Conservation (phyloP, 495 filamentous ascomycete species). For the Xylaria castorea region DNA sequence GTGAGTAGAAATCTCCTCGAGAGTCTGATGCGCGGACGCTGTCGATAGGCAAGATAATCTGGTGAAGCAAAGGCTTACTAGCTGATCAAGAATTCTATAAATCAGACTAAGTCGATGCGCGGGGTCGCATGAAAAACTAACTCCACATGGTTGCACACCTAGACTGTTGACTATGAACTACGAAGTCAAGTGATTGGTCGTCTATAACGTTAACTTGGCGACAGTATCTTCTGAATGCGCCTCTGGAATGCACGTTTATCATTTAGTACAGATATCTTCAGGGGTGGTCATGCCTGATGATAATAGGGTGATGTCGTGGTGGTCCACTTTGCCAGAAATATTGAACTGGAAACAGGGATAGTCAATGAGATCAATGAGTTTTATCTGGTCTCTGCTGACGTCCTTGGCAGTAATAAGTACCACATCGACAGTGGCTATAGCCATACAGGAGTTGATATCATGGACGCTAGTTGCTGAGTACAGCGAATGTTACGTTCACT, state of each 20-base stretch:
- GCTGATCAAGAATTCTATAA: neutral
- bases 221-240: neutral
- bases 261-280: neutral
- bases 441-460: neutral
- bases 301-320: constrained; percentile 7
- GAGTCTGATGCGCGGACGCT: neutral
- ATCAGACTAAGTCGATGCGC: neutral
- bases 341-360: constrained; percentile 1
- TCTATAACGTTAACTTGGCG: constrained; percentile 4
- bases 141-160: neutral
- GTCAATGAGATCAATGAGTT: neutral
- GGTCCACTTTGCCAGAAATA: constrained; percentile 2
- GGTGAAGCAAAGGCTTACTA: neutral
- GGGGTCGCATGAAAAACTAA: neutral
- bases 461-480: neutral
- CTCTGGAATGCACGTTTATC: neutral
- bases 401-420: neutral
- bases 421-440: neutral
- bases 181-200: neutral
- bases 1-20: neutral
- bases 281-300: neutral
- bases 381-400: neutral
- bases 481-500: neutral
- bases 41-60: neutral
- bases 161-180: neutral